These are phyloP conservation scores for Suhomyces sp. DNA, from an alignment of 805 yeast species.

Conservation along the genomic window DNA sequence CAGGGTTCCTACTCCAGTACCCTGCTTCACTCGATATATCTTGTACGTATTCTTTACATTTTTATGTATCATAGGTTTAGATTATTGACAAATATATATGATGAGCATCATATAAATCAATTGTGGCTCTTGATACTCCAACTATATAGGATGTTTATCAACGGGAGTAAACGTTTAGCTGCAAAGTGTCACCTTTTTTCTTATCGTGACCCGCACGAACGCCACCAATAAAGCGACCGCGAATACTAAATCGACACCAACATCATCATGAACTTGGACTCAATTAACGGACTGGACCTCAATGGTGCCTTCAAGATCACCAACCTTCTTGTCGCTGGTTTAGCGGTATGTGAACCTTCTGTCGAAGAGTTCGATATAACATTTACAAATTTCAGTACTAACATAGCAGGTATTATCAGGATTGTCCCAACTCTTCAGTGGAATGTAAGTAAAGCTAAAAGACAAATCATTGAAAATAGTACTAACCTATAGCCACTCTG, in stretches of 20 bases:
- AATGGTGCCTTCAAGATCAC: conserved; percentile 47
- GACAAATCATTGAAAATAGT: background rate
- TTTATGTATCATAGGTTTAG: too few species aligned
- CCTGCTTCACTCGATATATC: background rate
- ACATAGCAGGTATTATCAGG: conserved; percentile 43
- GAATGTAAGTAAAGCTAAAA: conserved; percentile 36
- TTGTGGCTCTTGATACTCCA: background rate
- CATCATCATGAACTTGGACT: conserved; percentile 42
- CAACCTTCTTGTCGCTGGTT: conserved; percentile 54
- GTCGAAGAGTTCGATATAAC: background rate
- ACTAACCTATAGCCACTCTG: conserved; percentile 35
- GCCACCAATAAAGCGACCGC: background rate
- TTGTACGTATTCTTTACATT: background rate
- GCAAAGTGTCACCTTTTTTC: background rate
- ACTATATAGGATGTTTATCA: background rate
- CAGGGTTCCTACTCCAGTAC: background rate
- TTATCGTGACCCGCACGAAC: conserved; percentile 1
- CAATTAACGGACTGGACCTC: conserved; percentile 41
- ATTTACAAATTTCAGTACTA: conserved; percentile 5
- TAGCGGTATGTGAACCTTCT: conserved; percentile 36
- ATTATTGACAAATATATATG: too few species aligned
- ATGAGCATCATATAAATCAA: background rate
- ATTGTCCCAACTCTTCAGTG: conserved; percentile 48
- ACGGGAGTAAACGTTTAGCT: background rate
- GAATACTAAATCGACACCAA: background rate